Base-by-base conservation (phyloP, 768 basidiomycete genomes). In the Obba rivulosa region DNA sequence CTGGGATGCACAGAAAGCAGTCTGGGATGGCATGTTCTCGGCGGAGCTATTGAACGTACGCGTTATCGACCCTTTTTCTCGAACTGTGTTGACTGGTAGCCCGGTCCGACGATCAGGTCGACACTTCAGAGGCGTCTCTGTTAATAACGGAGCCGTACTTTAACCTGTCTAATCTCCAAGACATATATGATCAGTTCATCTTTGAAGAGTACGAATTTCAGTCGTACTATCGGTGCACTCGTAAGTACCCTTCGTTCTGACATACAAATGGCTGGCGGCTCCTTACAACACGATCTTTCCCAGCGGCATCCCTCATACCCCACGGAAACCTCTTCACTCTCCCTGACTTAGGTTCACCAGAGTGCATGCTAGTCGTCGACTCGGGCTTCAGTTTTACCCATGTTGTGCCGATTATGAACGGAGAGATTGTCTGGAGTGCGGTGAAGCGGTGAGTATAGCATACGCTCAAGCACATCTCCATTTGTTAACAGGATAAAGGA, bases 131-230 rank as follows among this genome's bases (percentile, higher is more conserved):
- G 43, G 80, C 85, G 0, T 83, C 87, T 3, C 71, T 97, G 31
- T 71, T 97, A 42, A 78, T 97, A 48, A 96, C 95, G 4, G 94
- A 97, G 67, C 92, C 94, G 4, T 91, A 90, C 62, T 89, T 95
- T 76, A 93, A 97, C 68, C 71, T 94, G 8, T 88, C 91, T 21
- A 92, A 91, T 61, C 79, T 96, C 11, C 90, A 92, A 67, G 89
- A 92, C 22, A 78, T 89, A 28, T 93, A 94, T 59, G 94, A 98
- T 63, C 92, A 97, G 66, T 87, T 98, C 62, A 75, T 95, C 2
- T 97, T 96, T 59, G 94, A 97, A 64, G 92, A 97, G 68, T 98
- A 93, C 69, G 93, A 94, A 58, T 96, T 95, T 62, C 73, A 77
- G 41, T 81, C 88, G 41, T 92, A 89, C 64, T 74, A 79, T 60